Percentiles rank a stretch among this genome's conserved stretches.
Evolutionary conservation across 768 basidiomycete species (phyloP).

Genomic region (Gyrodon lividus): DNA sequence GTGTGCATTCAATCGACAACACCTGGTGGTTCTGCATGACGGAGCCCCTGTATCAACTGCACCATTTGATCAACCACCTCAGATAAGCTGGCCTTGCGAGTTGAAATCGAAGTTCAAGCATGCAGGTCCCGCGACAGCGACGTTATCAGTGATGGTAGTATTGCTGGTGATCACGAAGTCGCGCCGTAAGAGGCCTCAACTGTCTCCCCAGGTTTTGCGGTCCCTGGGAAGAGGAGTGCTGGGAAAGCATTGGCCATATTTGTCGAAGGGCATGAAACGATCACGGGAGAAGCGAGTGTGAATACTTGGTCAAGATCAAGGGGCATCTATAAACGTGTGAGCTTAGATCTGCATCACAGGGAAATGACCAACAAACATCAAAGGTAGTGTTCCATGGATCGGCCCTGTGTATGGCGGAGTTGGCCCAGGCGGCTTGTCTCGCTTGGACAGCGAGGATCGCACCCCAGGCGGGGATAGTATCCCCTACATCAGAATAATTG

Average conservation of each 20-base stretch:
- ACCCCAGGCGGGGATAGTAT: slow-evolving; percentile 52
- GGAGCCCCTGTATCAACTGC: too few species aligned
- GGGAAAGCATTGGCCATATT: slow-evolving; percentile 53
- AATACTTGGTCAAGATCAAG: slow-evolving; percentile 43
- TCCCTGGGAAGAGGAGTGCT: slow-evolving; percentile 34
- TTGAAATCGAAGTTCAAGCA: slow-evolving; percentile 26
- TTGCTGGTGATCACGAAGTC: slow-evolving; percentile 28
- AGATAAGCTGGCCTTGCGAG: slow-evolving; percentile 16
- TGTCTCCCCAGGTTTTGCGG: slow-evolving; percentile 30
- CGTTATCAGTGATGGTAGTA: slow-evolving; percentile 34
- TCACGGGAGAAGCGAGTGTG: slow-evolving; percentile 45
- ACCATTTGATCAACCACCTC: too few species aligned
- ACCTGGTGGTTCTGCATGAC: too few species aligned
- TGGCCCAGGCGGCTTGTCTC: slow-evolving; percentile 17
- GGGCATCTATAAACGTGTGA: slow-evolving; percentile 29
- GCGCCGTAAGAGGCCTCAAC: slow-evolving; percentile 30
- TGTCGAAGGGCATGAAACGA: slow-evolving; percentile 45
- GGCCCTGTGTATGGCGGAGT: too few species aligned
- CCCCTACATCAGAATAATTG: slow-evolving; percentile 18
- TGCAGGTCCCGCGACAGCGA: slow-evolving; percentile 41
- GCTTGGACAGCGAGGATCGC: slow-evolving; percentile 59
- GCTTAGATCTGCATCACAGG: background rate
- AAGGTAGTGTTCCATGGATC: slow-evolving; percentile 32
- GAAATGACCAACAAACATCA: slow-evolving; percentile 29
- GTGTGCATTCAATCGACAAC: too few species aligned